A percentile compares a stretch with the other conserved stretches of the same genome.
phyloP scores from a whole-genome alignment of 129 eudicot species.

The Helichrysum umbraculigerum region DNA sequence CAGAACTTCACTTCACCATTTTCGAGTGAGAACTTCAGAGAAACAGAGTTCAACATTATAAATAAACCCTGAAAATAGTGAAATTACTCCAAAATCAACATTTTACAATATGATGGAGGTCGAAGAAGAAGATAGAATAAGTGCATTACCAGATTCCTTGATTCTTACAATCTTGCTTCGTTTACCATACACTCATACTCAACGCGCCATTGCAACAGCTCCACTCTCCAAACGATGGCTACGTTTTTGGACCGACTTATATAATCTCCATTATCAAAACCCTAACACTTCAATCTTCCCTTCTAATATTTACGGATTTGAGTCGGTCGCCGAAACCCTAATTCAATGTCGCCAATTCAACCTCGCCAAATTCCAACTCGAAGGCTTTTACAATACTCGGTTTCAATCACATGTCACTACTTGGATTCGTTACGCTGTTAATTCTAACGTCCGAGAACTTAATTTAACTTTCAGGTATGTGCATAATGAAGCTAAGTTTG shows the following conservation, averaged over 20 bases:
- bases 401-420: constrained; percentile 2
- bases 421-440: constrained; percentile 14
- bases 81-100: no score
- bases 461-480: neutral
- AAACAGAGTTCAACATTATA: no score
- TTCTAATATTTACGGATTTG: neutral
- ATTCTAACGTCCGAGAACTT: neutral
- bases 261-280: no score
- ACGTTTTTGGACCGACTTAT: constrained; percentile 12
- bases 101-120: no score
- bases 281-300: neutral
- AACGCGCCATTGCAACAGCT: constrained; percentile 19
- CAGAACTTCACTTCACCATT: no score
- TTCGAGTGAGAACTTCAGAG: no score
- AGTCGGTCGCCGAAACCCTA: constrained; percentile 27
- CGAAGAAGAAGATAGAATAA: constrained; percentile 23
- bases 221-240: constrained; percentile 24
- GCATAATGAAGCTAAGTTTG: neutral
- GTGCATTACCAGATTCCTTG: constrained; percentile 24
- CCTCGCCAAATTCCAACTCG: neutral
- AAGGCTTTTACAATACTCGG: neutral
- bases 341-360: no score
- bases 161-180: constrained; percentile 21
- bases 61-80: no score
- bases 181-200: constrained; percentile 10